A percentile compares a stretch with the other conserved stretches of the same genome.
Conservation (phyloP, 2,329 filamentous ascomycete species). For the Ophiosphaerella herpotricha region DNA sequence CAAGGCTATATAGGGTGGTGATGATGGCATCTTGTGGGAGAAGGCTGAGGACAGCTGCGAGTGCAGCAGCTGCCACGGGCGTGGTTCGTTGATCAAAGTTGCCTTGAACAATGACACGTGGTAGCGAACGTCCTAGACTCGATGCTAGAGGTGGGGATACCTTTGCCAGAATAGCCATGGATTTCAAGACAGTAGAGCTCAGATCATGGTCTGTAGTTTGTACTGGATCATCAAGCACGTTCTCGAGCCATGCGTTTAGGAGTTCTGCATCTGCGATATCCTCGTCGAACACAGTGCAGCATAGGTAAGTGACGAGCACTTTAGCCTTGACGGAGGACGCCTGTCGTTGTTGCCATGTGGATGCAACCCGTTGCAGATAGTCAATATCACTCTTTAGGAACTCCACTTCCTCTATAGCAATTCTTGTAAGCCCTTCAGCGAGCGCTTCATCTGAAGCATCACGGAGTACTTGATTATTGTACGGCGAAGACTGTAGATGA, state of each 20-base stretch:
- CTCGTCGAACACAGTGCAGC: constrained; percentile 81
- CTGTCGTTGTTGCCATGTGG: constrained; percentile 82
- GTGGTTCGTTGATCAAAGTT: constrained; percentile 71
- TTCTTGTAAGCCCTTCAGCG: constrained; percentile 65
- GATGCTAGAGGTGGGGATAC: constrained; percentile 74
- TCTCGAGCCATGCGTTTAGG: constrained; percentile 84
- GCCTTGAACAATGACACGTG: constrained; percentile 86
- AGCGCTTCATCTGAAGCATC: constrained; percentile 38
- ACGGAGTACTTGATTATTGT: constrained; percentile 16
- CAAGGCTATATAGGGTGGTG: constrained; percentile 93
- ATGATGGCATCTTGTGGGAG: constrained; percentile 93
- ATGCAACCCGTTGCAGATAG: constrained; percentile 79
- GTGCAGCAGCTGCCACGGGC: constrained; percentile 77
- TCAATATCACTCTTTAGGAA: constrained; percentile 87
- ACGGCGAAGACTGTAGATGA: constrained; percentile 54
- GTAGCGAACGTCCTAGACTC: constrained; percentile 75
- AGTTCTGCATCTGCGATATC: constrained; percentile 78
- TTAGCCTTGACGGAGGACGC: constrained; percentile 85
- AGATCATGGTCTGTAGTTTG: constrained; percentile 83
- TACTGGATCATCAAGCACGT: constrained; percentile 74
- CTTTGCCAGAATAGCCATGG: constrained; percentile 79
- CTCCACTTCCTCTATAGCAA: constrained; percentile 82
- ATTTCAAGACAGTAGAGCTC: constrained; percentile 77
- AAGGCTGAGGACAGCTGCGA: constrained; percentile 79
- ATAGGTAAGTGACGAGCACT: constrained; percentile 80